Percentiles rank a stretch among this genome's conserved stretches.
These are phyloP conservation scores for Colletotrichum cereale DNA, from an alignment of 2,329 filamentous ascomycete genomes.

Conservation along the genomic window DNA sequence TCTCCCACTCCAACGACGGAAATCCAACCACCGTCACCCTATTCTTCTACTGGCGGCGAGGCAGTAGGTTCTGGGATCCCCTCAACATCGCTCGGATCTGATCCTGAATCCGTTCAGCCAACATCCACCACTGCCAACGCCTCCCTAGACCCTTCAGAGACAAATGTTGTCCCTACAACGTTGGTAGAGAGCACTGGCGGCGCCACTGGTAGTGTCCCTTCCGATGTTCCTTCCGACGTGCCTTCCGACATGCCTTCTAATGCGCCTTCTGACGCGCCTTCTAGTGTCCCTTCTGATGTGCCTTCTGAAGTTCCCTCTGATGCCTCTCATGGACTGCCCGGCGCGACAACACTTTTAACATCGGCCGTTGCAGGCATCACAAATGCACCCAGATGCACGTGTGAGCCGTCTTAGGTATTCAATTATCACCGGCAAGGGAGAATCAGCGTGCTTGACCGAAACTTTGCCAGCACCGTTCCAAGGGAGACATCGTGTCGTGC, in stretches of 20 bases:
- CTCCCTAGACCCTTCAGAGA: background rate
- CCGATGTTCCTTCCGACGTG: background rate
- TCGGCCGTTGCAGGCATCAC: background rate
- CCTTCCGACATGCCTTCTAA: background rate
- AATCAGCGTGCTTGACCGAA: background rate
- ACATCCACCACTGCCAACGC: background rate
- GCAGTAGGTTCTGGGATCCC: background rate
- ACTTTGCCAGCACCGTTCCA: background rate
- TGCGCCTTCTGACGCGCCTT: background rate
- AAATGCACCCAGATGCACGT: background rate
- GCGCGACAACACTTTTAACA: background rate
- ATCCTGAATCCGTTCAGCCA: background rate
- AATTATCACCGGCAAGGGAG: background rate
- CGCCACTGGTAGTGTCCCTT: background rate
- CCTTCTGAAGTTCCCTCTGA: background rate
- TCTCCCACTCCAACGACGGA: background rate
- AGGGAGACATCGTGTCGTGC: background rate
- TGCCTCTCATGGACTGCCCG: background rate
- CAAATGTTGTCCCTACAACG: background rate
- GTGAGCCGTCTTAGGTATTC: background rate
- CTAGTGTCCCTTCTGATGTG: background rate
- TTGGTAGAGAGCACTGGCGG: background rate
- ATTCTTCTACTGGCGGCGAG: background rate
- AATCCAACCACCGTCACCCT: background rate
- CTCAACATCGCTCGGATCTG: background rate